Evolutionary conservation across 371 early-diverging fungal genomes (phyloP), one percentile per base, ranked within the genome.

Genomic region (Apophysomyces ossiformis): DNA sequence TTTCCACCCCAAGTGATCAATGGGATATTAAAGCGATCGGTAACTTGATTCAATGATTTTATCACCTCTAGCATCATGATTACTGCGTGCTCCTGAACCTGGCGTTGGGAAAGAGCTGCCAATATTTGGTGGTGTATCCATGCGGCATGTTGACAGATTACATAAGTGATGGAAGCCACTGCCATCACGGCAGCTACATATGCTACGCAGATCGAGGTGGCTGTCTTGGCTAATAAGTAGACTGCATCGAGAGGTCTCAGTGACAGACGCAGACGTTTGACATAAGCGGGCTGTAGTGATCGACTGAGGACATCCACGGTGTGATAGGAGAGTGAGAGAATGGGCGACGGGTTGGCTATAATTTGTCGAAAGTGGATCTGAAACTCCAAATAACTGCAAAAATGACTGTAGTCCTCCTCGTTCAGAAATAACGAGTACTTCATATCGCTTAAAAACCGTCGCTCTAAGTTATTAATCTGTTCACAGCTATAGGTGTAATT

Each of bases 391-490:
- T 80, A 86, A 6, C 69, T 67, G 47, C 79, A 75, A 63, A 86
- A 86, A 3, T 83, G 71, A 26, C 73, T 69, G 50, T 83, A 86
- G 12, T 75, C 74, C 15, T 75, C 67, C 26, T 79, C 77, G 57
- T 79, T 66, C 37, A 86, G 74, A 60, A 74, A 84, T 5, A 84
- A 59, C 9, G 67, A 64, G 46, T 78, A 84, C 13, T 82, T 65
- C 50, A 86, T 61, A 11, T 78, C 82, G 0, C 67, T 66, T 12
- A 86, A 65, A 57, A 86, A 82, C 12, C 76, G 77, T 13, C 76
- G 73, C 58, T 84, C 86, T 2, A 86, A 66, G 7, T 59, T 64
- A 58, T 85, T 89, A 66, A 89, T 77, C n/a, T 82, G 78, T 32
- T 64, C 38, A 13, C 68, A 76, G 6, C 78, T 69, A 64, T 85